Conservation (phyloP, 2,329 filamentous ascomycete species). For the Phialophora verrucosa region DNA sequence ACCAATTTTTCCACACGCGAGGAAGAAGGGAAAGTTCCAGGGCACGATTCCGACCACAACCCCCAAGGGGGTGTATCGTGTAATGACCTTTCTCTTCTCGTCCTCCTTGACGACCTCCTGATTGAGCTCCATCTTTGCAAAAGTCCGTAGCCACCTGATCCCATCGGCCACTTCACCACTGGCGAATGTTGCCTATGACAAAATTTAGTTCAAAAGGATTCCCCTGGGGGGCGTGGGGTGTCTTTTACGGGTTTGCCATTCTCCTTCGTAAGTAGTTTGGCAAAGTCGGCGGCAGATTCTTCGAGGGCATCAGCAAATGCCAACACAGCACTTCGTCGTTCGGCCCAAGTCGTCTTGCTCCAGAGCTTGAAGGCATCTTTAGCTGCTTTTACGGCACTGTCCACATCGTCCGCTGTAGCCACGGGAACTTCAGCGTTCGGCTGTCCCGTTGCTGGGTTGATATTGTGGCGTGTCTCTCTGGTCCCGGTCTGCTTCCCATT, state of each 20-base stretch:
- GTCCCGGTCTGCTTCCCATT: constrained; percentile 56
- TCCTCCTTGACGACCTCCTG: constrained; percentile 36
- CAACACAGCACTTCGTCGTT: constrained; percentile 44
- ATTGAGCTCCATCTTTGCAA: constrained; percentile 33
- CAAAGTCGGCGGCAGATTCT: constrained; percentile 45
- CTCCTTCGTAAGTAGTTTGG: constrained; percentile 50
- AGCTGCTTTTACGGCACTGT: constrained; percentile 57
- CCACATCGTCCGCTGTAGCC: constrained; percentile 55
- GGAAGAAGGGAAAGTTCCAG: constrained; percentile 61
- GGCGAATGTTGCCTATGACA: constrained; percentile 34
- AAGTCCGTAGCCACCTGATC: constrained; percentile 29
- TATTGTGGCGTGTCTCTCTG: constrained; percentile 52
- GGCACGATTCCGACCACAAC: constrained; percentile 62
- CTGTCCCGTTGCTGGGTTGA: constrained; percentile 59
- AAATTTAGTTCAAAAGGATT: not conserved
- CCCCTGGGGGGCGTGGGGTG: too few relatives aligned
- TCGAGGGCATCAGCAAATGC: constrained; percentile 47
- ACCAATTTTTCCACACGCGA: constrained; percentile 58
- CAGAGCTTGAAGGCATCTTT: constrained; percentile 57
- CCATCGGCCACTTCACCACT: constrained; percentile 29
- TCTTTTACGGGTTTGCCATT: constrained; percentile 48
- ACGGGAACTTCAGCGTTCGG: constrained; percentile 59
- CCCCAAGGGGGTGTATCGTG: constrained; percentile 48
- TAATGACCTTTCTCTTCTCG: constrained; percentile 36
- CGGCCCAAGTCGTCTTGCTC: constrained; percentile 47